phyloP scores from a whole-genome alignment of 805 yeast genomes.

The Candida broadrunensis region DNA sequence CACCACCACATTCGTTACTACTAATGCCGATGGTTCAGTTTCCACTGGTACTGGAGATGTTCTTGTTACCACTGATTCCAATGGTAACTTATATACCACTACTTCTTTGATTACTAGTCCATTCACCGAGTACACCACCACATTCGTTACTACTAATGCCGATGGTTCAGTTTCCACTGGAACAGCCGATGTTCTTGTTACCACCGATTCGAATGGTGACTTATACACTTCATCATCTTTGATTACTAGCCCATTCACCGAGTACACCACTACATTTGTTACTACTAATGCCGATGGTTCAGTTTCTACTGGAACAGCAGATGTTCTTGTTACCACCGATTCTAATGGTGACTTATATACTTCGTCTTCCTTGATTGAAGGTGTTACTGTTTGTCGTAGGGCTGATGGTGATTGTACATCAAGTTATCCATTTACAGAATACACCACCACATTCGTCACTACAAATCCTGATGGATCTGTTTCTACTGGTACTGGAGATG shows the following conservation, averaged over 20 bases:
- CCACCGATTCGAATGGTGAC: background rate
- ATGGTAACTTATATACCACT: background rate
- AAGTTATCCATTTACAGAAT: background rate
- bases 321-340: background rate
- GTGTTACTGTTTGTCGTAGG: too few species aligned
- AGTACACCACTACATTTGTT: background rate
- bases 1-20: slow-evolving; percentile 7
- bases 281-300: background rate
- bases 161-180: slow-evolving; percentile 6
- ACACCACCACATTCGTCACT: background rate
- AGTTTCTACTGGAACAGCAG: background rate
- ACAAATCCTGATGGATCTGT: background rate
- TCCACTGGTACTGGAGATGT: slow-evolving; percentile 7
- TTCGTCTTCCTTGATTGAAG: slow-evolving; percentile 2
- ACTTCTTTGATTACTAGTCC: background rate
- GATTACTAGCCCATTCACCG: background rate
- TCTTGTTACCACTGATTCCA: background rate
- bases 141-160: slow-evolving; percentile 8
- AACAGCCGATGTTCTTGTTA: slow-evolving; percentile 6
- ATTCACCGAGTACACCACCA: slow-evolving; percentile 2
- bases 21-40: slow-evolving; percentile 5
- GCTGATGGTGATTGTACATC: too few species aligned
- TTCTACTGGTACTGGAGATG: background rate
- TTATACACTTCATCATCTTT: background rate
- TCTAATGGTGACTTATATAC: slow-evolving; percentile 1